Evolutionary conservation across 202 grass and related monocot genomes (phyloP), one percentile per base, ranked within the genome.

Genomic region (Cymbopogon flexuosus): DNA sequence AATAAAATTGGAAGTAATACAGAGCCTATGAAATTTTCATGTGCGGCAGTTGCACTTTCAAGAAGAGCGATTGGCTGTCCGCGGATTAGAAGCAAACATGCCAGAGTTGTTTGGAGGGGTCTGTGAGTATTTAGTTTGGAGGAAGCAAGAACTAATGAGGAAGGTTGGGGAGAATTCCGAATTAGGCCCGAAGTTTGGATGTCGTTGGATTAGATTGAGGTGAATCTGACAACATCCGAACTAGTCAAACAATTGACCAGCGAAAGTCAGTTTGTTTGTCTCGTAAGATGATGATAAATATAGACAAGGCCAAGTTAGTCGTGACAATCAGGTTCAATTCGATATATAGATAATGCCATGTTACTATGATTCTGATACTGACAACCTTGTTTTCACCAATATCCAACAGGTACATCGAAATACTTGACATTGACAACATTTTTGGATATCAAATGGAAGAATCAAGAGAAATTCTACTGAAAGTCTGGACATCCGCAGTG

Each of bases 391-490:
- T 56, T 54, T 54, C 16, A 15, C 51, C 51, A n/a, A 56, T 56
- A 56, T 21, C n/a, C 18, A 39, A 34, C 47, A 80, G 77, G 34
- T 58, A 58, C 22, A 39, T 80, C 2, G 64, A 45, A 62, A 31
- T 76, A 35, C 73, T 80, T 29, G 77, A 80, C 65, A 59, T 69
- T 1, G 22, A 33, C 41, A 80, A 70, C 5, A 70, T 80, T 33
- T 70, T 42, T 10, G 35, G 35, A 14, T 4, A 24, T 8, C 65
- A 70, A 52, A 15, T 14, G 35, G 49, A 43, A 24, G 65, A 80
- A 70, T n/a, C 78, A 7, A 80, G 15, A 60, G 51, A 70, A 9
- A 33, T 33, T 54, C 51, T 43, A 60, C 9, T 27, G 3, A 21
- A 27, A 36, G 78, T 43, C 23, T 80, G 51, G 78, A 70, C 51